phyloP scores from a whole-genome alignment of 2,329 filamentous ascomycete species.

The Fusarium transvaalense region DNA sequence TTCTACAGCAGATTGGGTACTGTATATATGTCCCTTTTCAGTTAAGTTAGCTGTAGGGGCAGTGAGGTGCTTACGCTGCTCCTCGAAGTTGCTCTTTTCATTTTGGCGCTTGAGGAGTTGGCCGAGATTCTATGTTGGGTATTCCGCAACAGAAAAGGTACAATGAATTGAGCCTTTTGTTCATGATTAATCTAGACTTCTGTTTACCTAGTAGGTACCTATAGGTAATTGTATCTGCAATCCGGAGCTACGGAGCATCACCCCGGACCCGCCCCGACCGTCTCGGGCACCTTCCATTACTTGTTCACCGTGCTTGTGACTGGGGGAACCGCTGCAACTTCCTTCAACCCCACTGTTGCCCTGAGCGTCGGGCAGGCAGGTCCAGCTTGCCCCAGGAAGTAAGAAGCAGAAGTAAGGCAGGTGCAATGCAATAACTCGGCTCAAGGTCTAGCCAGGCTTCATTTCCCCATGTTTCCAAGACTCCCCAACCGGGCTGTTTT shows the following conservation, averaged over 20 bases:
- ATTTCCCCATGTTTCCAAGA: neutral
- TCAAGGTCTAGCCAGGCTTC: slow-evolving; percentile 11
- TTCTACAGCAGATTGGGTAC: neutral
- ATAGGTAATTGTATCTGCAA: neutral
- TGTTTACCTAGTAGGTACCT: too few species aligned
- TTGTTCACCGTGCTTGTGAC: slow-evolving; percentile 30
- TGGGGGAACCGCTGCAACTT: slow-evolving; percentile 23
- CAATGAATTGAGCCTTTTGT: neutral
- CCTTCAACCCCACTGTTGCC: slow-evolving; percentile 38
- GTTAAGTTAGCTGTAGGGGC: slow-evolving; percentile 3
- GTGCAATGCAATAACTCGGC: slow-evolving; percentile 1
- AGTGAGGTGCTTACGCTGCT: slow-evolving; percentile 19
- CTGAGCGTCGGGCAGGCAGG: slow-evolving; percentile 17
- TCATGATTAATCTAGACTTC: neutral
- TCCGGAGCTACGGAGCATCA: slow-evolving; percentile 17
- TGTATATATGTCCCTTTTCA: slow-evolving; percentile 5
- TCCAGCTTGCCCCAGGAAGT: slow-evolving; percentile 2
- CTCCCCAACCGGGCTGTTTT: neutral
- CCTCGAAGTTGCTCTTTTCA: neutral
- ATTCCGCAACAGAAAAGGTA: neutral
- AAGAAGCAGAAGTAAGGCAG: neutral
- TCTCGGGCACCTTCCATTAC: slow-evolving; percentile 5
- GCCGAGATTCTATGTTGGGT: neutral
- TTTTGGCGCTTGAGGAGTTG: neutral
- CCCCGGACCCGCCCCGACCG: slow-evolving; percentile 37